These are phyloP conservation scores for Coccinonectria pachysandricola DNA, from an alignment of 2,329 filamentous ascomycete genomes.

Conservation along the genomic window DNA sequence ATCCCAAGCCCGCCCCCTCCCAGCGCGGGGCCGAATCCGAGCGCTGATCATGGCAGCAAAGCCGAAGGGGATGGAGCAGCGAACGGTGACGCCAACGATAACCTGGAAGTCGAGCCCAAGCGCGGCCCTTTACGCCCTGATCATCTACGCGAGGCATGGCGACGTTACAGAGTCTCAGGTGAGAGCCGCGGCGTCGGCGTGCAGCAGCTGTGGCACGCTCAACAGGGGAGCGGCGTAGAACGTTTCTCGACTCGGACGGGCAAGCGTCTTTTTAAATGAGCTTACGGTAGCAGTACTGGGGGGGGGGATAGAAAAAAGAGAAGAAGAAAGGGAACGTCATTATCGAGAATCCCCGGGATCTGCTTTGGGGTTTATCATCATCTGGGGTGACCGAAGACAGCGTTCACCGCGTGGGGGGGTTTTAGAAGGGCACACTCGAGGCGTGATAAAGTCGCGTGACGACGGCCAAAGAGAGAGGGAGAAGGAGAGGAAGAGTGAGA, in stretches of 20 bases:
- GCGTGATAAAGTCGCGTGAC: too few relatives aligned
- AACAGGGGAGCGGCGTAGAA: constrained; percentile 49
- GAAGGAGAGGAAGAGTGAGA: constrained; percentile 1
- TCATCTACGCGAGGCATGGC: constrained; percentile 62
- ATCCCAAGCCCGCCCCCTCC: constrained; percentile 33
- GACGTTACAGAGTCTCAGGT: constrained; percentile 52
- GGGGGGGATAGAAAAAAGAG: too few relatives aligned
- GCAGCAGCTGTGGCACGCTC: constrained; percentile 49
- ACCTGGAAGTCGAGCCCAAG: constrained; percentile 17
- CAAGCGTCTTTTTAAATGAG: constrained; percentile 42
- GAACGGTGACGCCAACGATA: constrained; percentile 11
- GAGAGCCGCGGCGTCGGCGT: constrained; percentile 55
- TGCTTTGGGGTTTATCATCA: too few relatives aligned
- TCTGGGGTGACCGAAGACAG: too few relatives aligned
- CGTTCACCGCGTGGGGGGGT: too few relatives aligned
- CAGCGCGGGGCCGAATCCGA: constrained; percentile 3
- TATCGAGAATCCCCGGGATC: too few relatives aligned
- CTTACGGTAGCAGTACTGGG: too few relatives aligned
- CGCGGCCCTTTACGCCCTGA: constrained; percentile 59
- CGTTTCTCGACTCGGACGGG: constrained; percentile 46
- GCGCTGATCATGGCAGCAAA: constrained; percentile 15
- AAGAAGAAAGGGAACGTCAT: too few relatives aligned
- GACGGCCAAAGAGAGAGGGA: not conserved
- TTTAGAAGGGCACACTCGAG: too few relatives aligned
- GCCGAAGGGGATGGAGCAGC: constrained; percentile 22